phyloP scores from a whole-genome alignment of 2,329 filamentous ascomycete species.

The Fusarium guadeloupense region DNA sequence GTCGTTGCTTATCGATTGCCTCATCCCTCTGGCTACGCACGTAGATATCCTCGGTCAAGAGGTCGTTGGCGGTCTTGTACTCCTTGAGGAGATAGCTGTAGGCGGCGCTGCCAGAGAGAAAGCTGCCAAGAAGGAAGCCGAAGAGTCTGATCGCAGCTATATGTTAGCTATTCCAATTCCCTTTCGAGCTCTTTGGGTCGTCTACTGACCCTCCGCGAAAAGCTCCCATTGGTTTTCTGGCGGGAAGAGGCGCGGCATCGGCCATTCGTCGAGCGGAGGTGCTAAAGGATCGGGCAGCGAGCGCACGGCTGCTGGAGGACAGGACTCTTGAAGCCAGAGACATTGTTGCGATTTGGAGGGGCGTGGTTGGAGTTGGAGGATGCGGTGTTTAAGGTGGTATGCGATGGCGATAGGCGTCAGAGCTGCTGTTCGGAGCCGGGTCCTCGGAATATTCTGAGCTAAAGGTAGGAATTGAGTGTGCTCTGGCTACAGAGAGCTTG shows the following conservation, averaged over 20 bases:
- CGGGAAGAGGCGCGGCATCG: conserved; percentile 59
- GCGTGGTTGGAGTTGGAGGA: conserved; percentile 3
- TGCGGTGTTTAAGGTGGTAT: conserved; percentile 29
- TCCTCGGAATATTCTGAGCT: conserved; percentile 44
- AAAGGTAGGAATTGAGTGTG: conserved; percentile 8
- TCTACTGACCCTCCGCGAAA: conserved; percentile 68
- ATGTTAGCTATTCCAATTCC: conserved; percentile 14
- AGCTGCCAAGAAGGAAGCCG: conserved; percentile 88
- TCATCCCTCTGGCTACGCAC: conserved; percentile 65
- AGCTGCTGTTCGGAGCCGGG: conserved; percentile 34
- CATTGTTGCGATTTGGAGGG: conserved; percentile 49
- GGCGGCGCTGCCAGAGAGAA: conserved; percentile 79
- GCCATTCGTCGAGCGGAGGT: conserved; percentile 59
- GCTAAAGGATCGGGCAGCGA: conserved; percentile 57
- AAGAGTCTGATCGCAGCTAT: conserved; percentile 70
- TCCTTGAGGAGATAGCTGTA: conserved; percentile 95
- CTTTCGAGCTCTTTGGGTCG: background rate
- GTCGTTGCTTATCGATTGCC: conserved; percentile 1
- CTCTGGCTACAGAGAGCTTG: conserved; percentile 14
- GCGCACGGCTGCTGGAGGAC: conserved; percentile 52
- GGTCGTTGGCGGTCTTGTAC: conserved; percentile 92
- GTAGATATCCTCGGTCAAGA: conserved; percentile 94
- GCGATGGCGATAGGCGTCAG: conserved; percentile 33
- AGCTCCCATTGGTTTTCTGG: conserved; percentile 67
- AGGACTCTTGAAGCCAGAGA: conserved; percentile 55